These are phyloP conservation scores for Rhodotorula glutinis DNA, from an alignment of 1,284 basidiomycete genomes.

Conservation along the genomic window DNA sequence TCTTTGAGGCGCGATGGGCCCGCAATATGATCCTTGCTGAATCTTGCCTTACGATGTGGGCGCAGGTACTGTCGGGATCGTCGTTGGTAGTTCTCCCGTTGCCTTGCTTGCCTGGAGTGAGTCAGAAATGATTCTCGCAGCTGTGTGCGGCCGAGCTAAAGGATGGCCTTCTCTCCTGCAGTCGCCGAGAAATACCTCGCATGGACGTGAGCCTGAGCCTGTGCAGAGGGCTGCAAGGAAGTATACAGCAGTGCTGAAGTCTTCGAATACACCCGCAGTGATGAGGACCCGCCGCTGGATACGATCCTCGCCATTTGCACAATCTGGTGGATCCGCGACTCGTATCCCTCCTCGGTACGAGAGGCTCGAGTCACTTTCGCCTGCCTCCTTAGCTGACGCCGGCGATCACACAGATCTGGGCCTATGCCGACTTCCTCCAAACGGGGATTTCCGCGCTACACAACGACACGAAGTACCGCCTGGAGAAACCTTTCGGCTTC, in stretches of 20 bases:
- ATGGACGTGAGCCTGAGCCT: constrained; percentile 43
- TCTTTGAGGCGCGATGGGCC: too few relatives aligned
- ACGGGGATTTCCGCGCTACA: constrained; percentile 38
- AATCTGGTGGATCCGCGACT: constrained; percentile 51
- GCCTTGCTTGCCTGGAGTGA: constrained; percentile 50
- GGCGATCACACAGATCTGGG: constrained; percentile 45
- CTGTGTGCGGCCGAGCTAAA: too few relatives aligned
- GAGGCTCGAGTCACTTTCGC: too few relatives aligned
- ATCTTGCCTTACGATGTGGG: not conserved
- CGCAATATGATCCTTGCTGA: not conserved
- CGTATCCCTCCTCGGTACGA: constrained; percentile 46
- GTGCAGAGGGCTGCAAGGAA: not conserved
- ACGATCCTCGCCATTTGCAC: constrained; percentile 48
- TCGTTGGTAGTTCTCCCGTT: constrained; percentile 48
- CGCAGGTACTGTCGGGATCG: constrained; percentile 17
- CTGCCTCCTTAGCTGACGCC: too few relatives aligned
- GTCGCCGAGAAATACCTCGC: constrained; percentile 51
- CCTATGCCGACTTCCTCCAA: constrained; percentile 46
- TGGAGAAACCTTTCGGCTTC: constrained; percentile 48
- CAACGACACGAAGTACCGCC: constrained; percentile 39
- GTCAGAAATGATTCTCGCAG: not conserved
- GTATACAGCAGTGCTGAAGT: not conserved
- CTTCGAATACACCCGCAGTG: constrained; percentile 7
- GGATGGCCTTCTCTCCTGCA: constrained; percentile 26
- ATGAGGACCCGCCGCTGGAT: constrained; percentile 42